These are phyloP conservation scores for Paramyrothecium roridum DNA, from an alignment of 2,329 filamentous ascomycete species.

Conservation along the genomic window DNA sequence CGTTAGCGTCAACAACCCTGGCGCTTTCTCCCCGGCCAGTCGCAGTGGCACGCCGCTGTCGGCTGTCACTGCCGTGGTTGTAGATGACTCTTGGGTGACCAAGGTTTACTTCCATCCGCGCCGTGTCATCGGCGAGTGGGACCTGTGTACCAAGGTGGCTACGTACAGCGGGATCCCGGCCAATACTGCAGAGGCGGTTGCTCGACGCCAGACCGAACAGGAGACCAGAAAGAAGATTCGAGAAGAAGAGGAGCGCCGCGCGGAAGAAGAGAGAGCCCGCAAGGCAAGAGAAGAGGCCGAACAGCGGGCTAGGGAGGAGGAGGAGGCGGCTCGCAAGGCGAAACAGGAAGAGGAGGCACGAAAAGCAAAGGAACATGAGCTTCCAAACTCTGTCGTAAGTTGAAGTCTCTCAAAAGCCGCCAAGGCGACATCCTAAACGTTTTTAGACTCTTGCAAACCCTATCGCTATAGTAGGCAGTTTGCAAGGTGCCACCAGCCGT, in stretches of 20 bases:
- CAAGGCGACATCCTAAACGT: neutral
- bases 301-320: neutral
- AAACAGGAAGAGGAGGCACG: neutral
- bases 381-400: conserved; percentile 1
- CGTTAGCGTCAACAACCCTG: neutral
- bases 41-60: neutral
- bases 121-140: conserved; percentile 1
- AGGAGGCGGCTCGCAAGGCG: neutral
- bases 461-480: neutral
- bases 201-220: neutral
- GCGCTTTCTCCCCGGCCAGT: neutral
- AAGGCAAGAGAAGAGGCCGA: neutral
- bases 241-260: conserved; percentile 1
- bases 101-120: conserved; percentile 2
- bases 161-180: neutral
- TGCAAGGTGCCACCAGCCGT: neutral
- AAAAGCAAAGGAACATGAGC: neutral
- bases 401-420: neutral
- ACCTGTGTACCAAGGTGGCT: neutral
- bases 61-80: neutral
- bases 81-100: conserved; percentile 2
- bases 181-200: neutral
- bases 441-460: neutral
- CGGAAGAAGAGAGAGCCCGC: neutral
- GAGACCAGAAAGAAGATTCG: neutral